phyloP scores from a whole-genome alignment of 129 eudicot genomes.

The Rutidosis leptorrhynchoides region DNA sequence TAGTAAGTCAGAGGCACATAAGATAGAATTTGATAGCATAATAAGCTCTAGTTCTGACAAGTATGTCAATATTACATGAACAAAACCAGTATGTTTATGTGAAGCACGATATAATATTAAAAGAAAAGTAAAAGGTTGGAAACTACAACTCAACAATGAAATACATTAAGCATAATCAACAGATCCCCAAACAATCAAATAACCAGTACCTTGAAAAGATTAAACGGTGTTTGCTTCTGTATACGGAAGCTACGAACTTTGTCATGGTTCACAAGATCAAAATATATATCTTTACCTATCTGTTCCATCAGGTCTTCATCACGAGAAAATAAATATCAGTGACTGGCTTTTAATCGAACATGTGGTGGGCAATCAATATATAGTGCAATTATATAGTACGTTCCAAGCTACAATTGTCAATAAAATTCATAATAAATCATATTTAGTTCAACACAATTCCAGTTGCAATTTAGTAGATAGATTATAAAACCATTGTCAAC shows the following conservation, averaged over 20 bases:
- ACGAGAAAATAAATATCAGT: no score
- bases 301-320: constrained; percentile 83
- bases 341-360: no score
- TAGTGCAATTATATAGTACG: no score
- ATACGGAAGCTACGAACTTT: constrained; percentile 87
- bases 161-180: constrained; percentile 4
- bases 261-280: constrained; percentile 96
- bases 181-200: not conserved
- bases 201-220: constrained; percentile 65
- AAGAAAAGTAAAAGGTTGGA: not conserved
- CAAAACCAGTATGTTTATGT: not conserved
- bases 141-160: not conserved
- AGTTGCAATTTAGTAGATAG: no score
- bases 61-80: constrained; percentile 7
- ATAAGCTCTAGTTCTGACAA: constrained; percentile 1
- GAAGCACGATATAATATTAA: not conserved
- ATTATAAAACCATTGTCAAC: no score
- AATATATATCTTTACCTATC: constrained; percentile 82
- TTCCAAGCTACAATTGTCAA: no score
- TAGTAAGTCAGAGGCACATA: constrained; percentile 9
- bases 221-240: constrained; percentile 80
- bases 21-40: not conserved
- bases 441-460: no score
- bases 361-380: no score
- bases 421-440: no score